These are phyloP conservation scores for Penicillium vulpinum DNA, from an alignment of 2,329 filamentous ascomycete genomes.

Conservation along the genomic window DNA sequence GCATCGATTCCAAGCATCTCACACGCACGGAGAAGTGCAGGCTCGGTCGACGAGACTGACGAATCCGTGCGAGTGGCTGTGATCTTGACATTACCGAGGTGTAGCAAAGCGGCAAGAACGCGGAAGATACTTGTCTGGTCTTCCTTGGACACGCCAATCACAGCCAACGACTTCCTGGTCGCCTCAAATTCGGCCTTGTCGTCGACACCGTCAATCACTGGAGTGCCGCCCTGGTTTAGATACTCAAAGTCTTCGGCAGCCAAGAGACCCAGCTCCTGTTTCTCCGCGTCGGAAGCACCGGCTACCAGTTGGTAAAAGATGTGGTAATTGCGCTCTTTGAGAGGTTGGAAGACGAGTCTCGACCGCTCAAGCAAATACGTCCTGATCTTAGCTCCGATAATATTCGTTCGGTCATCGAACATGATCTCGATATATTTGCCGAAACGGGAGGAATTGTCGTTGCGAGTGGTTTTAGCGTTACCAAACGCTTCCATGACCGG, in stretches of 20 bases:
- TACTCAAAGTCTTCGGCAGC: slow-evolving; percentile 92
- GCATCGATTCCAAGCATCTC: slow-evolving; percentile 83
- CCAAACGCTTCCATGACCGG: slow-evolving; percentile 99
- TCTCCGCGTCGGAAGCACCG: slow-evolving; percentile 81
- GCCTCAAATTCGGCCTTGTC: slow-evolving; percentile 92
- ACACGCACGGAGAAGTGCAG: slow-evolving; percentile 78
- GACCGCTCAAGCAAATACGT: slow-evolving; percentile 95
- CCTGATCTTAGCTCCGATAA: slow-evolving; percentile 95
- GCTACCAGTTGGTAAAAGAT: slow-evolving; percentile 98
- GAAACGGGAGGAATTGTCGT: slow-evolving; percentile 98
- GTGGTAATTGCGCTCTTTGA: slow-evolving; percentile 98
- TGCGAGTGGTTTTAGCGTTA: slow-evolving; percentile 98
- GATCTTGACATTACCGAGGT: slow-evolving; percentile 96
- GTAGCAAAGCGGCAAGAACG: slow-evolving; percentile 83
- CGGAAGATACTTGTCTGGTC: slow-evolving; percentile 87
- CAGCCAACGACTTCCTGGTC: slow-evolving; percentile 80
- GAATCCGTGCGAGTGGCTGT: slow-evolving; percentile 86
- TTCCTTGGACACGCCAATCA: slow-evolving; percentile 74
- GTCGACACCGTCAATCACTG: slow-evolving; percentile 89
- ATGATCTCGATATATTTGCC: slow-evolving; percentile 99
- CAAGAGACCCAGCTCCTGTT: slow-evolving; percentile 73
- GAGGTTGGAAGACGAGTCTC: slow-evolving; percentile 90
- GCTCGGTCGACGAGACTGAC: slow-evolving; percentile 75
- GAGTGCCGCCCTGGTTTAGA: slow-evolving; percentile 89
- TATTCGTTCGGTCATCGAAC: slow-evolving; percentile 93